These are phyloP conservation scores for Panus rudis DNA, from an alignment of 768 basidiomycete genomes.

Conservation along the genomic window DNA sequence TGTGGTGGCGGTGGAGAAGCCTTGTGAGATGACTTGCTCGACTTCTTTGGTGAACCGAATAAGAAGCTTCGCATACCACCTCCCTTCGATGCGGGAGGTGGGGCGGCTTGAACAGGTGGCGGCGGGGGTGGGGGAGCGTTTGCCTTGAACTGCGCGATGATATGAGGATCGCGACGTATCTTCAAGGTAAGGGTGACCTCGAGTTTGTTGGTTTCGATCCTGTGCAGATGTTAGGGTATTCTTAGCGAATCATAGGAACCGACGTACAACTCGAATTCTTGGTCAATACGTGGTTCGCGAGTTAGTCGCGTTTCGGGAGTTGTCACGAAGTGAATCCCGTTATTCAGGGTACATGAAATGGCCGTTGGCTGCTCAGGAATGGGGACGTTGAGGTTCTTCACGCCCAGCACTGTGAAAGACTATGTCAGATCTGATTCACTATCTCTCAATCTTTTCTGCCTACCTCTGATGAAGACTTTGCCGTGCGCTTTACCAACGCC, in stretches of 20 bases:
- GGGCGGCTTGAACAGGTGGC: slow-evolving; percentile 26
- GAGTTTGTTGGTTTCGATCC: slow-evolving; percentile 90
- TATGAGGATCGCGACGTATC: slow-evolving; percentile 80
- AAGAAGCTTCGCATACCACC: slow-evolving; percentile 71
- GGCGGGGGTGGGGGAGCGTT: slow-evolving; percentile 42
- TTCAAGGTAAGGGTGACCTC: slow-evolving; percentile 91
- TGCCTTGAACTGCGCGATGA: slow-evolving; percentile 69
- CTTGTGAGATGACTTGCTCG: slow-evolving; percentile 56
- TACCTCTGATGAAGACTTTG: slow-evolving; percentile 92
- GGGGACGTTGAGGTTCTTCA: slow-evolving; percentile 70
- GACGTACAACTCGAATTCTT: slow-evolving; percentile 86
- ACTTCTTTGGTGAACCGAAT: slow-evolving; percentile 61
- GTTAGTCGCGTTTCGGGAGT: slow-evolving; percentile 70
- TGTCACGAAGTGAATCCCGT: slow-evolving; percentile 93
- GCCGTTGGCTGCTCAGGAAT: slow-evolving; percentile 69
- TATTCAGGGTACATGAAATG: slow-evolving; percentile 86
- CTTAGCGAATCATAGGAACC: background rate
- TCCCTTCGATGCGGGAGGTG: slow-evolving; percentile 44
- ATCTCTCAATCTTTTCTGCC: background rate
- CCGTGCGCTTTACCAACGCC: slow-evolving; percentile 77
- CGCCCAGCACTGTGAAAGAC: slow-evolving; percentile 55
- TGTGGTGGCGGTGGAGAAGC: slow-evolving; percentile 31
- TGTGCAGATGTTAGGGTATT: slow-evolving; percentile 20
- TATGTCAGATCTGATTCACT: slow-evolving; percentile 8
- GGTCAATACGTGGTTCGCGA: slow-evolving; percentile 60